Evolutionary conservation across 352 stramenopile species (phyloP), one percentile per base, ranked within the genome.

Genomic region (Phytophthora rubi): DNA sequence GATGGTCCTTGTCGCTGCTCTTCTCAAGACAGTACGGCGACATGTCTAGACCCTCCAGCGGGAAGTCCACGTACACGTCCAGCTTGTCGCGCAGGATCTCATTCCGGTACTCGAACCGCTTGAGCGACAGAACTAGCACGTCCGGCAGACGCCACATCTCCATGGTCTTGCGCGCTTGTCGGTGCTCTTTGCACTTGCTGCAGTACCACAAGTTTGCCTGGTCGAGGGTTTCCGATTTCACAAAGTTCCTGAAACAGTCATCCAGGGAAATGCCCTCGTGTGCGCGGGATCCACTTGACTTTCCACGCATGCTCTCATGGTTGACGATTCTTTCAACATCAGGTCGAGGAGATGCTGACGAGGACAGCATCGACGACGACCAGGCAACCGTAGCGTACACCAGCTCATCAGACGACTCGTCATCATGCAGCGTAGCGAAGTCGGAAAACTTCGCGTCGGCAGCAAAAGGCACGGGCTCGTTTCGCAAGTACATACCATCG

Each of bases 21-120:
- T 81, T 77, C 59, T 92, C 77, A n/a, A 95, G 82, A 48, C 90
- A 88, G 72, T 87, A 97, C 21, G 77, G 72, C 10, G 75, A 65
- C 80, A 98, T 90, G 59, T 98, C 90, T 18, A 98, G 73, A 30
- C 73, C 74, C 15, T 94, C 82, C 6, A 97, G 68, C 12, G 92
- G 92, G 62, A 98, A 98, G 60, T 97, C 88, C 30, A 98, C 88
- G 37, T 88, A 89, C 49, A 85, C 81, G 33, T 94, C 81, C 48
- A 97, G 72, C 69, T 96, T 97, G 62, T 96, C 85, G 13, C 88
- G 85, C 51, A 94, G 62, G 33, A 94, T 79, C 44, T 92, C 81
- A 53, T 93, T 95, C 39, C 86, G 85, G 52, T 96, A 95, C 69
- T 97, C 89, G 56, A 97, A 97, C 13, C 90, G 78, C 79, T 97